phyloP scores from a whole-genome alignment of 129 eudicot genomes.

The Glebionis coronaria region DNA sequence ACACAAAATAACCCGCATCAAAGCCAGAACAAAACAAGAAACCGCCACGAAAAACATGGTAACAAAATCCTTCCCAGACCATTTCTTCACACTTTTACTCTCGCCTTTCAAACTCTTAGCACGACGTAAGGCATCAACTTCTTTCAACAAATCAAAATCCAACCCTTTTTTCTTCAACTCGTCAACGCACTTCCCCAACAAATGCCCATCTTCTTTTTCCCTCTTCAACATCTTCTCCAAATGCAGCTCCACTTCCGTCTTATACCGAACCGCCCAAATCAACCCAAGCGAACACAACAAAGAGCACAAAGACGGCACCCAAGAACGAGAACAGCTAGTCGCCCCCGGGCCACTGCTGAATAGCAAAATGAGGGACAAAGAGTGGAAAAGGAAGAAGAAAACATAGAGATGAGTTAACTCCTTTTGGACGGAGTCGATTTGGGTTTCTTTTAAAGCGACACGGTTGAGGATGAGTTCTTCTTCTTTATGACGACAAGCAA shows the following conservation, averaged over 20 bases:
- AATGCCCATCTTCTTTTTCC: constrained; percentile 75
- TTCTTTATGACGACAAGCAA: too few relatives aligned
- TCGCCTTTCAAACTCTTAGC: constrained; percentile 84
- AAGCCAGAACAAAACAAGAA: constrained; percentile 63
- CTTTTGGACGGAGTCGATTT: constrained; percentile 64
- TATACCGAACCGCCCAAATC: constrained; percentile 84
- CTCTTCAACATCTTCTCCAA: constrained; percentile 70
- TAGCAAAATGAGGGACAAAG: constrained; percentile 56
- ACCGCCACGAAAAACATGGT: constrained; percentile 65
- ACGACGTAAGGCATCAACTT: constrained; percentile 77
- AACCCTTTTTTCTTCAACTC: constrained; percentile 81
- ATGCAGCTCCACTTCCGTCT: constrained; percentile 65
- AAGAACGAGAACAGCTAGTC: constrained; percentile 44
- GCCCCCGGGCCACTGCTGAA: constrained; percentile 30
- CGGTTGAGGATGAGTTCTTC: constrained; percentile 71
- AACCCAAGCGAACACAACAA: constrained; percentile 58
- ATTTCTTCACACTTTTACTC: constrained; percentile 52
- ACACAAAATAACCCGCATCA: constrained; percentile 71
- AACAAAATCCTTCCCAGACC: constrained; percentile 76
- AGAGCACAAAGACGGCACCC: constrained; percentile 83
- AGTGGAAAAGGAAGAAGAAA: constrained; percentile 86
- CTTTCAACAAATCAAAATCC: constrained; percentile 89
- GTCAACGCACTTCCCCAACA: constrained; percentile 81
- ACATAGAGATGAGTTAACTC: constrained; percentile 75
- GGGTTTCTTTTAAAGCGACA: constrained; percentile 72